Evolutionary conservation across 2,329 filamentous ascomycete species (phyloP), one percentile per base, ranked within the genome.

Genomic region (Trichoderma arundinaceum): DNA sequence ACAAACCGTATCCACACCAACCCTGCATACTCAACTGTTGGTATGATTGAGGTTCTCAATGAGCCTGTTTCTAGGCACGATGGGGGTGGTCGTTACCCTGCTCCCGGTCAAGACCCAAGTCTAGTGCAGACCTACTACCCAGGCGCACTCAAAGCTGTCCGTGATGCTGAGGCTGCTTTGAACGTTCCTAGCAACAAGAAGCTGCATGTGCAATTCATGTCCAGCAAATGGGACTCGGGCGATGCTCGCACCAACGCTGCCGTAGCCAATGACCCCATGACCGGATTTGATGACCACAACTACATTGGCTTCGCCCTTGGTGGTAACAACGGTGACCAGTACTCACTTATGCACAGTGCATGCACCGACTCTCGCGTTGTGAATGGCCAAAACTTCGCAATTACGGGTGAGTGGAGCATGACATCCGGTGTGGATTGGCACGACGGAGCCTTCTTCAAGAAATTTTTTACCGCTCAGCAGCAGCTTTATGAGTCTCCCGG

Each of bases 321-420:
- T 33, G 22, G 22, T 28, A 48, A 62, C 65, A 67, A 65, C 6
- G 68, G 67, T 19, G 56, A 71, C 56, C 68, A 69, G 54, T 39
- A 59, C 43, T 51, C 54, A 9, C 71, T 73, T 22, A 72, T 73
- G 72, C 68, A 68, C 52, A 65, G 65, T 17, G 71, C 82, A 0
- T 88, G 86, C 76, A 77, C 70, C 28, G 78, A 79, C 69, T 75
- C 82, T 67, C 79, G 80, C 32, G 75, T 76, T 64, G 76, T 76
- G 7, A 77, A 79, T 68, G 69, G 71, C 39, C 62, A 72, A 58
- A 46, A 41, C 51, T 70, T 71, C 33, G 79, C 80, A 33, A 78
- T 89, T 43, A 80, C 88, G 1, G 85, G 85, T 38, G 86, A 89
- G 72, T 88, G 84, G 80, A 82, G 81, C 66, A 73, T 88, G 52